Evolutionary conservation across 1,139 yeast species (phyloP), one percentile per base, ranked within the genome.

Genomic region (Diutina neorugosa): DNA sequence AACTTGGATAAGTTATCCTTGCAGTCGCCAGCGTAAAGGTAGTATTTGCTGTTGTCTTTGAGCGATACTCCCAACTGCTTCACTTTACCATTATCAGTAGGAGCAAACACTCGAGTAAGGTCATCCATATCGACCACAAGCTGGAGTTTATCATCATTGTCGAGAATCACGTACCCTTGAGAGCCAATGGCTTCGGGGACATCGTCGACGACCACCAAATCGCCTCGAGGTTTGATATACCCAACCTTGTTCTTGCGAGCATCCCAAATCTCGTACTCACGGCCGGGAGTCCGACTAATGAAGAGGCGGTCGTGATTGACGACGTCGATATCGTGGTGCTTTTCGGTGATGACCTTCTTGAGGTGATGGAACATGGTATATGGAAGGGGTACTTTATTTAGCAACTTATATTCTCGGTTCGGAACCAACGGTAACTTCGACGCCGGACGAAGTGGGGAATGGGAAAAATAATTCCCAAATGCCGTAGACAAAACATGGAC

Each of bases 41-140:
- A 87, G 54, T 91, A 97, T 25, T 66, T 63, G 70, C 91, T 98
- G 55, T 98, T 98, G 44, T 97, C 97, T 66, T 84, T 86, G 78
- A 93, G 93, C 16, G 11, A n/a, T 4, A 25, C 50, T 9, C 50
- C 50, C 11, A 46, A 34, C 11, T 25, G 37, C 21, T 25, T 46
- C 4, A 46, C 21, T 16, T 46, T 46, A 23, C n/a, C 12, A 14
- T 14, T 7, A 5, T 16, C 16, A 12, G 41, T 27, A 8, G 50
- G 50, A n/a, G 18, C 18, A n/a, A 23, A 46, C n/a, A 46, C 40
- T 4, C 31, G 16, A 14, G 50, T 27, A 2, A 46, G 11, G n/a
- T 46, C 50, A 19, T 18, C 50, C 37, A 46, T 27, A 3, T 46
- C 50, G 4, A 27, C 50, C 19, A 46, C 16, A 5, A 27, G 20